Evolutionary conservation across 352 stramenopile species (phyloP).

Genomic region (Globisporangium rhizosaccharum): DNA sequence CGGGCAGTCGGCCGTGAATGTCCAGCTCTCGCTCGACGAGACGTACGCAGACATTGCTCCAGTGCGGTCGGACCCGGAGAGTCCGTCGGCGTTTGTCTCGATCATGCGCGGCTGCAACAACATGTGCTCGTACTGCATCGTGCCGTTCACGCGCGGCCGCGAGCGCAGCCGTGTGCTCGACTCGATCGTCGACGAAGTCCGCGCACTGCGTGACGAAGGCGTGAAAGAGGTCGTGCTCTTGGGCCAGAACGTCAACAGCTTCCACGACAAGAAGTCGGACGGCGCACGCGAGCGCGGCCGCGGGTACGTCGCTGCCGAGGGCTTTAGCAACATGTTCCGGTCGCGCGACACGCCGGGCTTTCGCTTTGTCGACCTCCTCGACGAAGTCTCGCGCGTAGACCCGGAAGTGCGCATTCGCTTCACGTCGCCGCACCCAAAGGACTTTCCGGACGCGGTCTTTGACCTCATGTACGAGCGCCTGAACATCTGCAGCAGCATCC

Average conservation of each 20-base stretch:
- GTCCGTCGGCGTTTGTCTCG: conserved; percentile 93
- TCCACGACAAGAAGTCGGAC: conserved; percentile 92
- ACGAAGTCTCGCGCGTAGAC: conserved; percentile 88
- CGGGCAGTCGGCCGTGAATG: conserved; percentile 86
- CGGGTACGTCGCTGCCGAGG: conserved; percentile 82
- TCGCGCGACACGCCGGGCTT: conserved; percentile 85
- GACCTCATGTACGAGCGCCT: conserved; percentile 83
- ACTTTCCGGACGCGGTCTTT: conserved; percentile 95
- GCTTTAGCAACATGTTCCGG: conserved; percentile 95
- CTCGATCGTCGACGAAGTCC: conserved; percentile 95
- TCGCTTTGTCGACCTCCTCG: conserved; percentile 97
- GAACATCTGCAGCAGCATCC: conserved; percentile 97
- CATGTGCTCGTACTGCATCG: conserved; percentile 99
- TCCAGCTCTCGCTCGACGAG: conserved; percentile 96
- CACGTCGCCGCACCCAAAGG: conserved; percentile 98
- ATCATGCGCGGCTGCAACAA: conserved; percentile 99
- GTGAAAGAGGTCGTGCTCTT: conserved; percentile 98
- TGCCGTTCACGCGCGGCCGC: conserved; percentile 97
- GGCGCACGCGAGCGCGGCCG: conserved; percentile 59
- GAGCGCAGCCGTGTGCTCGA: conserved; percentile 90
- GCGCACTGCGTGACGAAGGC: conserved; percentile 79
- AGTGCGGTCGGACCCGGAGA: conserved; percentile 80
- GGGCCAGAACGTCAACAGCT: conserved; percentile 99
- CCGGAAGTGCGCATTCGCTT: conserved; percentile 98
- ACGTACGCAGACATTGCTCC: conserved; percentile 98